Base-by-base conservation (phyloP, 2,329 filamentous ascomycete species). In the Fusarium sp. region DNA sequence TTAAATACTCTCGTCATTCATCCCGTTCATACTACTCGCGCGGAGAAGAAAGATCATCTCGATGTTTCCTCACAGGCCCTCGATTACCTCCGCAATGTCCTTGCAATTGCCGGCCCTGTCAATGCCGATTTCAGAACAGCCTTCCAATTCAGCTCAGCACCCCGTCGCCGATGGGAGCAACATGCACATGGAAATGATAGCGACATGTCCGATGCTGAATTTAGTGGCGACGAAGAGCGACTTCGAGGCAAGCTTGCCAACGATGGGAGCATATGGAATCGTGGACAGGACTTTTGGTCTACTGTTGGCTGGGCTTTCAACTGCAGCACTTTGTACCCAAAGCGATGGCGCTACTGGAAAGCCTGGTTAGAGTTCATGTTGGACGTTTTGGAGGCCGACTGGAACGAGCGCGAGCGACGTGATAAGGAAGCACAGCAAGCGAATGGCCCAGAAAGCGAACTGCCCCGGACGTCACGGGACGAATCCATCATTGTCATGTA, bases 281-380 rank as follows among this genome's bases (percentile, higher is more conserved):
- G 88, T n/a, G 92, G 91, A 1, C 90, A 92, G 64, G 93, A 97
- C 76, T 97, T 98, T 74, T 99, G 96, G 94, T 87, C 90, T 42
- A 88, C 93, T 0, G 86, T 96, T 0, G 96, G 95, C 5, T 98
- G 96, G 96, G 92, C 93, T 0, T 94, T 98, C 78, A 96, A 95
- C 76, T 98, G 95, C 81, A 95, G 93, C 52, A 86, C 92, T 3
- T 78, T 87, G 33, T 85, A 95, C 71, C 89, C 89, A 2, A 85
- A 87, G 40, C 87, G 95, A 20, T 98, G 96, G 95, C 86, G 85
- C 50, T 87, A 90, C 75, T 98, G 95, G 94, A 89, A 86, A 72
- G 80, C 88, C 9, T 97, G 94, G 92, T 83, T 98, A 15, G 87
- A 90, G 34, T 90, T 92, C 65, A 91, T 97, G 85, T 79, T 97